These are phyloP conservation scores for Onygenales sp. DNA, from an alignment of 2,329 filamentous ascomycete species.

Conservation along the genomic window DNA sequence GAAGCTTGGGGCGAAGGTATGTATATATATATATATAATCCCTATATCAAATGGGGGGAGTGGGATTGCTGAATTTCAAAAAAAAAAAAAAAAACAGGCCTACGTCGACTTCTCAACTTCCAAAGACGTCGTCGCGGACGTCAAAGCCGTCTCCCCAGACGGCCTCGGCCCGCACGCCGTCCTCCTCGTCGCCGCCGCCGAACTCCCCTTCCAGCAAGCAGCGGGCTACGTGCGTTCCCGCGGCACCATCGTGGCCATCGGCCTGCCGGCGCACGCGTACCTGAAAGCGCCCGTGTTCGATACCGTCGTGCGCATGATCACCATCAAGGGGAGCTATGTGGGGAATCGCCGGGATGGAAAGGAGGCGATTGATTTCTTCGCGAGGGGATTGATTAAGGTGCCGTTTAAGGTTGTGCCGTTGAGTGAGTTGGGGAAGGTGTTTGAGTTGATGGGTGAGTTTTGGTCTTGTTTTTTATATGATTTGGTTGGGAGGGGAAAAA, in stretches of 20 bases:
- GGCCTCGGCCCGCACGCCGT: conserved; percentile 81
- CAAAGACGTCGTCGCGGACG: conserved; percentile 72
- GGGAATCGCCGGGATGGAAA: conserved; percentile 81
- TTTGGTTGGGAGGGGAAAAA: no score
- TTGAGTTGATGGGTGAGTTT: conserved; percentile 54
- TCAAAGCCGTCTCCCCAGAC: conserved; percentile 69
- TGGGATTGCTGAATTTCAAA: no score
- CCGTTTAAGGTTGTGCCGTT: conserved; percentile 81
- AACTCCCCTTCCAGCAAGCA: conserved; percentile 94
- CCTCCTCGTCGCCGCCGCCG: conserved; percentile 72
- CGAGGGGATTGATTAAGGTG: conserved; percentile 70
- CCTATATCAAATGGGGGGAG: no score
- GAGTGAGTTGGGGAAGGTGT: conserved; percentile 70
- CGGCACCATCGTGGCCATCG: conserved; percentile 80
- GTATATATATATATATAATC: neutral
- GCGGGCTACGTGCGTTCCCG: conserved; percentile 75
- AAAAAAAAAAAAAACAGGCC: conserved; percentile 21
- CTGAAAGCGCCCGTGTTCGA: conserved; percentile 81
- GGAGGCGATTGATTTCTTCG: conserved; percentile 87
- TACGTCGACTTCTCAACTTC: conserved; percentile 75
- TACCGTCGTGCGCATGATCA: conserved; percentile 81
- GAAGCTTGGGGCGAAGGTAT: conserved; percentile 55
- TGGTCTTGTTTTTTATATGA: neutral
- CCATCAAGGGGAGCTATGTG: conserved; percentile 86
- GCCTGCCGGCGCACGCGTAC: conserved; percentile 70